Base-by-base conservation (phyloP, 1,284 basidiomycete species). In the Apiotrichum laibachii region DNA sequence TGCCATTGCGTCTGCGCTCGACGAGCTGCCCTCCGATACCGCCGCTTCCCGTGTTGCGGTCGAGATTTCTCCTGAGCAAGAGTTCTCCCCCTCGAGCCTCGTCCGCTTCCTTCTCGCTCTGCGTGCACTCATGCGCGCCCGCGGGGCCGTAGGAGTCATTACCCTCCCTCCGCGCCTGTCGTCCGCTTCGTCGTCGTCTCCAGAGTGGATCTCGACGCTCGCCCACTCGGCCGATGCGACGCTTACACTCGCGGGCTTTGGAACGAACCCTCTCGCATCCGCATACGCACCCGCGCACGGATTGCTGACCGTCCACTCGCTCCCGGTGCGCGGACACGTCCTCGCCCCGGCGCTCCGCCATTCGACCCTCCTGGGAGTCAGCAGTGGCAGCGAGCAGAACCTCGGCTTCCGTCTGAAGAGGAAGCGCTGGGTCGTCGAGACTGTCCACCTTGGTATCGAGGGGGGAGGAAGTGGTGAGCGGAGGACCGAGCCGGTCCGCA, bases 361-460 rank as follows among this genome's bases (percentile, higher is more conserved):
- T 64, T 94, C 88, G 19, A 82, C 82, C 5, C 81, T 95, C 47
- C 87, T 90, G 16, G 90, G 90, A 12, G 79, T 90, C 47, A 80
- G 80, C 21, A 65, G 59, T 2, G 67, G 68, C 11, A 37, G 37
- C 37, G 37, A 37, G 37, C 37, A 37, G 15, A 37, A 98, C 69
- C 82, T 99, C 18, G 92, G 90, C 8, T 99, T 98, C 83, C 90
- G 88, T 74, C 89, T 92, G 68, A 94, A 88, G 70, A 82, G 94
- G 62, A 92, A 90, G 73, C 80, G 90, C 42, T 81, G 97, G 51
- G 81, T 95, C 22, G 85, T 98, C 65, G 94, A 98, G 79, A 97
- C 92, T 22, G 80, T 97, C 59, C 92, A 96, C 79, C 82, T 97
- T 13, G 95, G 94, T 70, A 83, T 92, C 5, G 93, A 96, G 72